Conservation (phyloP, 768 basidiomycete genomes). For the Leccinum barrowsii region DNA sequence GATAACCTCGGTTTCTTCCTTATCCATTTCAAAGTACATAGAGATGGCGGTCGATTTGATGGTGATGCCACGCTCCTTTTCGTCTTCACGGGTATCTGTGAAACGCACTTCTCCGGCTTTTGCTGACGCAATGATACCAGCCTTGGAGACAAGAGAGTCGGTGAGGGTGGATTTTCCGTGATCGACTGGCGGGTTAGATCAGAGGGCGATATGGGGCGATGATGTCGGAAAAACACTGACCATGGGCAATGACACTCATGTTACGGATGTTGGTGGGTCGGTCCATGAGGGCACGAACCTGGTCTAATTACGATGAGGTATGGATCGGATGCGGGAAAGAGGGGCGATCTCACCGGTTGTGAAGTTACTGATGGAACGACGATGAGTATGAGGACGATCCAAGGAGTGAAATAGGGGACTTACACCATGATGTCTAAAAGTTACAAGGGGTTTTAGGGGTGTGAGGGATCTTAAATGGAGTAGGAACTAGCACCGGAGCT, state of each 20-base stretch:
- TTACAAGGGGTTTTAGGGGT: slow-evolving; percentile 21
- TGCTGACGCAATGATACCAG: slow-evolving; percentile 93
- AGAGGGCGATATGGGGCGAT: slow-evolving; percentile 15
- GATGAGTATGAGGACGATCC: slow-evolving; percentile 27
- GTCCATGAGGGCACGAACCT: slow-evolving; percentile 88
- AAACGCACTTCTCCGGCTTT: slow-evolving; percentile 97
- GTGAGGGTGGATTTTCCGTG: slow-evolving; percentile 99
- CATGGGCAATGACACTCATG: slow-evolving; percentile 93
- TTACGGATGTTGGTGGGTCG: slow-evolving; percentile 88
- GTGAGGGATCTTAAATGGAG: background rate
- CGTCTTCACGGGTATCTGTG: slow-evolving; percentile 95
- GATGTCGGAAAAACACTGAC: slow-evolving; percentile 40
- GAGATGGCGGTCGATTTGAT: slow-evolving; percentile 99
- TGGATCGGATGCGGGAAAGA: background rate
- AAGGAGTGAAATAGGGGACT: slow-evolving; percentile 33
- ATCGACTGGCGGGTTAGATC: slow-evolving; percentile 64
- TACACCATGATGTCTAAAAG: slow-evolving; percentile 77
- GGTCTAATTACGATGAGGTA: slow-evolving; percentile 47
- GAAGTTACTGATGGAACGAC: slow-evolving; percentile 66
- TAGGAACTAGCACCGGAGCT: slow-evolving; percentile 17
- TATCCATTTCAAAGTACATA: slow-evolving; percentile 96
- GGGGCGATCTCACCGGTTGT: slow-evolving; percentile 64
- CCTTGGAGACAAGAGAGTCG: slow-evolving; percentile 98
- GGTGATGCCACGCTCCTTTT: slow-evolving; percentile 99
- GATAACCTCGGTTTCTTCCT: slow-evolving; percentile 82